phyloP scores from a whole-genome alignment of 169 alveolate species.

The Eimeria maxima region DNA sequence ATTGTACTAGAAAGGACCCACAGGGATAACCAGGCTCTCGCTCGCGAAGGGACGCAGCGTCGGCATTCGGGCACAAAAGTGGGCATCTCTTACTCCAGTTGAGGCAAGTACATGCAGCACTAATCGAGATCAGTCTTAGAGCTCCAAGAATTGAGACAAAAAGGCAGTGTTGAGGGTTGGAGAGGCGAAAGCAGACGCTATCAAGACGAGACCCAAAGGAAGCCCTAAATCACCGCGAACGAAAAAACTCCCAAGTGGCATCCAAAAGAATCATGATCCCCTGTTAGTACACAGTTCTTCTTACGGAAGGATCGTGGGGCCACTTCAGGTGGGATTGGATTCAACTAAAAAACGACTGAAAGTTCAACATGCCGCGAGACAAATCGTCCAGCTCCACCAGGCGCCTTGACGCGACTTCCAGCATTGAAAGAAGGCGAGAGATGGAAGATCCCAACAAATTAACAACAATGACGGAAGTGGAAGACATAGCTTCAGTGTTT shows the following conservation, averaged over 20 bases:
- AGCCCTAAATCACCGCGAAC: not conserved
- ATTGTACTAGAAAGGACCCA: not conserved
- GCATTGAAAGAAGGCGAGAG: not conserved
- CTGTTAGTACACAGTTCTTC: not conserved
- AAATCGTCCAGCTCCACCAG: not conserved
- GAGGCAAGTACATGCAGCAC: not conserved
- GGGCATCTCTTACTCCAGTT: not conserved
- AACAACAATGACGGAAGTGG: not conserved
- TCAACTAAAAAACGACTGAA: not conserved
- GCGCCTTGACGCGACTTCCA: not conserved
- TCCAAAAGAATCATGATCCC: not conserved
- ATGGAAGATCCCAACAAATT: not conserved
- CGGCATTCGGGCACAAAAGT: not conserved
- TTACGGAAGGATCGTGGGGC: not conserved
- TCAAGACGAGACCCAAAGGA: not conserved
- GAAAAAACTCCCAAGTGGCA: not conserved
- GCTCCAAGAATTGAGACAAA: not conserved
- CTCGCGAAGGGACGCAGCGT: not conserved
- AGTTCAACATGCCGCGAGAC: not conserved
- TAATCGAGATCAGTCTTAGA: not conserved
- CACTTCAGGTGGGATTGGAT: not conserved
- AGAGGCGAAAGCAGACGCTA: not conserved
- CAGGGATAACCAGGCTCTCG: not conserved
- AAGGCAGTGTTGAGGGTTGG: not conserved
- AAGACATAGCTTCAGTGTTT: not conserved